A percentile compares a stretch with the other conserved stretches of the same genome.
Conservation (phyloP, 495 filamentous ascomycete species). For the Neurospora sublineolata region DNA sequence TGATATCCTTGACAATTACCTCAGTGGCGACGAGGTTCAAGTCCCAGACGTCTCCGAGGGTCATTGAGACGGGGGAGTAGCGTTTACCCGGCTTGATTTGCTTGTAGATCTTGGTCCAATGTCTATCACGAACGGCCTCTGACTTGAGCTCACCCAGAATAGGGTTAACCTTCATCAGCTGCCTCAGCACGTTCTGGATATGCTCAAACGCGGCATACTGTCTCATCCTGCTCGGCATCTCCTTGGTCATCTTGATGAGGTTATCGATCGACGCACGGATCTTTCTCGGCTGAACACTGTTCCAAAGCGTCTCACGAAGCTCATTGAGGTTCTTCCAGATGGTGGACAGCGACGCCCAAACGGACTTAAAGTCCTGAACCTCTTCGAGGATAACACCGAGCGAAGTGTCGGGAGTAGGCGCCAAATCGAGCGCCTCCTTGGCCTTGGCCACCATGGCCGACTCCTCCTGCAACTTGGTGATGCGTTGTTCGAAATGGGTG, state of each 20-base stretch:
- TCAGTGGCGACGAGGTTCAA: conserved; percentile 80
- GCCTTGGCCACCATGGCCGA: conserved; percentile 90
- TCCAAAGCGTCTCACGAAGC: conserved; percentile 83
- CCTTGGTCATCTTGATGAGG: conserved; percentile 94
- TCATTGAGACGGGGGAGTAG: conserved; percentile 87
- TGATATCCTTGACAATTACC: conserved; percentile 75
- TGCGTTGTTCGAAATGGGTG: conserved; percentile 63
- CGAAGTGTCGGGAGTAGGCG: conserved; percentile 61
- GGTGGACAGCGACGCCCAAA: conserved; percentile 87
- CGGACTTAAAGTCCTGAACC: conserved; percentile 96
- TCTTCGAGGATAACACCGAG: conserved; percentile 80
- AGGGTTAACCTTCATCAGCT: conserved; percentile 78
- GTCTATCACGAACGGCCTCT: conserved; percentile 87
- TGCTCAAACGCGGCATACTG: conserved; percentile 99
- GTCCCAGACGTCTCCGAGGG: conserved; percentile 95
- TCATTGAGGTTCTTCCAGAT: conserved; percentile 97
- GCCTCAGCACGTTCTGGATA: conserved; percentile 80
- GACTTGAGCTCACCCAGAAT: conserved; percentile 88
- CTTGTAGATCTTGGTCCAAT: conserved; percentile 98
- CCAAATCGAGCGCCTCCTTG: conserved; percentile 89
- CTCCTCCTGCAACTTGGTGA: conserved; percentile 72
- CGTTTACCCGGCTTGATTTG: conserved; percentile 78
- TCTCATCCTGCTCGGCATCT: conserved; percentile 97
- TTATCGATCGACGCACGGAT: conserved; percentile 77
- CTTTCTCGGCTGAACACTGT: conserved; percentile 83